Evolutionary conservation across 129 eudicot genomes (phyloP).

Genomic region (Erigeron canadensis): DNA sequence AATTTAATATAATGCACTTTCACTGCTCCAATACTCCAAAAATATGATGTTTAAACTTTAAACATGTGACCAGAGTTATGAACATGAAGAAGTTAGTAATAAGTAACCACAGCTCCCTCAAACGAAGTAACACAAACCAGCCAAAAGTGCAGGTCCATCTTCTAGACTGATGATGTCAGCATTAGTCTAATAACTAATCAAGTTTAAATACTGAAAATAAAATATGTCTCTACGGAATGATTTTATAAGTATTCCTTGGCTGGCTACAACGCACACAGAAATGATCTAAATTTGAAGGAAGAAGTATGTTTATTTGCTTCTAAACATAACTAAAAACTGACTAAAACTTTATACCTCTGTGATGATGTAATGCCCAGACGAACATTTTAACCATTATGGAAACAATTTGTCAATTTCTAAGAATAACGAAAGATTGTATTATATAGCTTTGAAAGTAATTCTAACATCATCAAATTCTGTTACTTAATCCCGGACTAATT

Average conservation of each 20-base stretch:
- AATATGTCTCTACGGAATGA: too few species aligned
- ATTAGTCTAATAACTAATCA: neutral
- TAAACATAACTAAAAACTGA: too few species aligned
- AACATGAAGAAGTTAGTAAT: conserved; percentile 11
- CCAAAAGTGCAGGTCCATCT: neutral
- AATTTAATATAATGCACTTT: neutral
- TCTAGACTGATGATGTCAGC: neutral
- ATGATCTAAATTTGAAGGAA: too few species aligned
- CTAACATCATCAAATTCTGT: neutral
- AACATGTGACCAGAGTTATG: conserved; percentile 1
- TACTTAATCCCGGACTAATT: neutral
- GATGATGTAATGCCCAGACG: too few species aligned
- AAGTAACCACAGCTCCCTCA: conserved; percentile 1
- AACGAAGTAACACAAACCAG: conserved; percentile 14
- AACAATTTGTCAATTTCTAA: too few species aligned
- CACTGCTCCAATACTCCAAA: conserved; percentile 1
- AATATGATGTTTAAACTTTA: conserved; percentile 15
- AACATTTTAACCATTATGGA: too few species aligned
- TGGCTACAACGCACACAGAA: too few species aligned
- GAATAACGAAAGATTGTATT: too few species aligned
- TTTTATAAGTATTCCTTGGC: too few species aligned
- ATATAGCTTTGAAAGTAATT: neutral
- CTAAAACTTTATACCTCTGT: too few species aligned
- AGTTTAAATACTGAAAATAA: too few species aligned
- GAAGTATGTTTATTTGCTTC: too few species aligned